Evolutionary conservation across 2,329 filamentous ascomycete genomes (phyloP).

Genomic region (Aspergillus brunneoviolaceus): DNA sequence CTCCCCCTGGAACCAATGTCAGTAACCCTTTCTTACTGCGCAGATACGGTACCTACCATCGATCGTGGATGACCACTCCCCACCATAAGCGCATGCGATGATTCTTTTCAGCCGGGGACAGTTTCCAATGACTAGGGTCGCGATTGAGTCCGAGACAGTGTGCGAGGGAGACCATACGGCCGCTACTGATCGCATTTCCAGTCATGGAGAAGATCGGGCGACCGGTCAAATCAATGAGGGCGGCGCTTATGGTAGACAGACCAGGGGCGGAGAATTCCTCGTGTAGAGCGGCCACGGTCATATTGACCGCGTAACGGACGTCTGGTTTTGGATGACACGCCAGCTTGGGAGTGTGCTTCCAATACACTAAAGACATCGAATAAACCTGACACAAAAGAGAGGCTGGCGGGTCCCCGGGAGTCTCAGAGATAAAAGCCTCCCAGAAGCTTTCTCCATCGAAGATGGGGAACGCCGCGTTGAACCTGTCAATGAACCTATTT

Average conservation of each 20-base stretch:
- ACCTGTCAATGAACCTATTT: conserved; percentile 54
- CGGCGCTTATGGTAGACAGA: conserved; percentile 58
- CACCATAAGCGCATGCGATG: conserved; percentile 56
- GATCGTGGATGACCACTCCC: conserved; percentile 58
- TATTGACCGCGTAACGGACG: conserved; percentile 61
- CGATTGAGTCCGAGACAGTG: conserved; percentile 58
- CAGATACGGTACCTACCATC: conserved; percentile 41
- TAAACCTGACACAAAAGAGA: conserved; percentile 59
- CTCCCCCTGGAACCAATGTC: conserved; percentile 46
- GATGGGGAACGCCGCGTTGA: conserved; percentile 62
- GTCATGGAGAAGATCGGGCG: conserved; percentile 61
- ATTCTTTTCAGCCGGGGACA: conserved; percentile 52
- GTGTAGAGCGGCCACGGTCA: conserved; percentile 60
- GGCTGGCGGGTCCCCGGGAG: conserved; percentile 53
- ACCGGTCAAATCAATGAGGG: conserved; percentile 60
- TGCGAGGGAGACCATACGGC: conserved; percentile 54
- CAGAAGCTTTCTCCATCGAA: conserved; percentile 58
- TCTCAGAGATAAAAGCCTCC: conserved; percentile 47
- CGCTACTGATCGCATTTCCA: conserved; percentile 57
- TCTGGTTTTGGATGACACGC: conserved; percentile 54
- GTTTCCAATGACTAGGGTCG: conserved; percentile 55
- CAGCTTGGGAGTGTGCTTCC: conserved; percentile 51
- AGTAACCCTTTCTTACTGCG: conserved; percentile 17
- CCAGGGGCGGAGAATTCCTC: conserved; percentile 61
- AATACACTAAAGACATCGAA: conserved; percentile 59